Evolutionary conservation across 352 stramenopile genomes (phyloP).

Genomic region (Phytophthora multivora): DNA sequence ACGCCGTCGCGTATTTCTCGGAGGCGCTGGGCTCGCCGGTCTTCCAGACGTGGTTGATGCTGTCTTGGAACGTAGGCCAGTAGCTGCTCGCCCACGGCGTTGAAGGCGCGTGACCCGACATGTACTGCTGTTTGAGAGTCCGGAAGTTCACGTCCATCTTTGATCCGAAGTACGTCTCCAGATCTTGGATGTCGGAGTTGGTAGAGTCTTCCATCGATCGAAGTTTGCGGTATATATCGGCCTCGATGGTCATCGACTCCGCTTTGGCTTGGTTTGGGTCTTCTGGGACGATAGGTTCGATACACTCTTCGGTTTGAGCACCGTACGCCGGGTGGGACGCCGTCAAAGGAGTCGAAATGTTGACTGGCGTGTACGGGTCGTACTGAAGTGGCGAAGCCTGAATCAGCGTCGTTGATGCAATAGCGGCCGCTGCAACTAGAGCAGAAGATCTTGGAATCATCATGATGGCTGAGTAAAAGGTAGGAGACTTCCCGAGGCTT

Average conservation of each 20-base stretch:
- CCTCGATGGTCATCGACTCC: not conserved
- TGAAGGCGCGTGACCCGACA: not conserved
- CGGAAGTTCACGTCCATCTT: not conserved
- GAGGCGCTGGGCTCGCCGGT: not conserved
- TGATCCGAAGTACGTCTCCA: not conserved
- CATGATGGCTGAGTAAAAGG: too few species aligned
- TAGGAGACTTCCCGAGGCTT: too few species aligned
- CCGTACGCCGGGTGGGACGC: slow-evolving; percentile 37
- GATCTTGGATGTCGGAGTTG: slow-evolving; percentile 7
- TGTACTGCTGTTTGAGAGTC: not conserved
- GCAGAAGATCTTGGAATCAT: too few species aligned
- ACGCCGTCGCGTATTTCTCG: not conserved
- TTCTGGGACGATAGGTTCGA: slow-evolving; percentile 24
- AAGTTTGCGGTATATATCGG: slow-evolving; percentile 23
- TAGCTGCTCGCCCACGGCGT: not conserved
- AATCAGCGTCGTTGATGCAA: too few species aligned
- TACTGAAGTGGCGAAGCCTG: too few species aligned
- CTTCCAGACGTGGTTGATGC: not conserved
- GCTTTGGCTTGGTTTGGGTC: slow-evolving; percentile 20
- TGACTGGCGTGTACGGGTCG: slow-evolving; percentile 8
- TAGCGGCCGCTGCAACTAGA: too few species aligned
- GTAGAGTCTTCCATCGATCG: slow-evolving; percentile 21
- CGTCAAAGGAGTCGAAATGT: slow-evolving; percentile 27
- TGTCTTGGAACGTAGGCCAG: not conserved
- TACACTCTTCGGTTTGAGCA: slow-evolving; percentile 16